phyloP scores from a whole-genome alignment of 2,329 filamentous ascomycete genomes.

The Colletotrichum sp. region DNA sequence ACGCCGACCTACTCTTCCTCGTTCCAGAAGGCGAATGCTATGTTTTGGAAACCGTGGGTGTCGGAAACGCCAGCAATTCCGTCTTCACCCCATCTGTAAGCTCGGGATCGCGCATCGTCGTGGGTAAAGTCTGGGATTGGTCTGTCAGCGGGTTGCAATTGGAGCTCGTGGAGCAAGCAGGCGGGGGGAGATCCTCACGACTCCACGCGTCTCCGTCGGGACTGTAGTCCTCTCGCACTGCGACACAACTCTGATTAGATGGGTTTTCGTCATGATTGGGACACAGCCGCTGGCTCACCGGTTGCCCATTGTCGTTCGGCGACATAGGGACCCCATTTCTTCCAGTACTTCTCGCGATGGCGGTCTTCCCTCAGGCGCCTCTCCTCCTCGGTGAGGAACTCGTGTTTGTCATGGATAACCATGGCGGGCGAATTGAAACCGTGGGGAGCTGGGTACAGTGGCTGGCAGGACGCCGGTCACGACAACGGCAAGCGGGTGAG shows the following conservation, averaged over 20 bases:
- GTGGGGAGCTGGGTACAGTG: not conserved
- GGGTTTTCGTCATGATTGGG: not conserved
- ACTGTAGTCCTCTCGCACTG: slow-evolving; percentile 90
- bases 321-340: slow-evolving; percentile 96
- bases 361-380: slow-evolving; percentile 86
- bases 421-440: slow-evolving; percentile 49
- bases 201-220: slow-evolving; percentile 95
- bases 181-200: slow-evolving; percentile 61
- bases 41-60: slow-evolving; percentile 88
- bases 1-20: slow-evolving; percentile 80
- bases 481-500: not conserved
- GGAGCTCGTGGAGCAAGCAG: slow-evolving; percentile 7
- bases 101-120: slow-evolving; percentile 85
- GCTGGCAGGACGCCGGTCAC: not conserved
- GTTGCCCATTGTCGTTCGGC: slow-evolving; percentile 96
- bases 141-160: slow-evolving; percentile 20
- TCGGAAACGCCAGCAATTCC: slow-evolving; percentile 94
- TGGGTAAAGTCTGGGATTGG: slow-evolving; percentile 79
- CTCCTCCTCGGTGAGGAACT: slow-evolving; percentile 90
- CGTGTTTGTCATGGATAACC: slow-evolving; percentile 88
- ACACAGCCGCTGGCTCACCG: slow-evolving; percentile 54
- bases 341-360: slow-evolving; percentile 90
- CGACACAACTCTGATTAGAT: slow-evolving; percentile 7
- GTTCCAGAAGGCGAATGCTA: slow-evolving; percentile 98
- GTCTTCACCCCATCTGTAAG: slow-evolving; percentile 96